Evolutionary conservation across 768 basidiomycete species (phyloP).

Genomic region (Tubosaeta sp.): DNA sequence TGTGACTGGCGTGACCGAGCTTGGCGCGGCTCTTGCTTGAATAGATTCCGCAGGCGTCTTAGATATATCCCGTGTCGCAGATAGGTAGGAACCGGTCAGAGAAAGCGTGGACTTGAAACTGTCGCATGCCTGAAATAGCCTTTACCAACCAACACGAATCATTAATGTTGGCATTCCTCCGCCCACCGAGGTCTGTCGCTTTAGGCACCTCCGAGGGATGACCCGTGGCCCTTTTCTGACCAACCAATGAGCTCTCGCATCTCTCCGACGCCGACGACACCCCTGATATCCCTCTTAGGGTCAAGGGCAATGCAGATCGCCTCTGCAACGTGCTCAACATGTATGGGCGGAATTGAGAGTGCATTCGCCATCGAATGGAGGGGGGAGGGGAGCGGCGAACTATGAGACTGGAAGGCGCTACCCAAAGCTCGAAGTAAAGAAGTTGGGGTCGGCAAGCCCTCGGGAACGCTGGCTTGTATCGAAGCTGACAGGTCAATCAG

Average conservation of each 20-base stretch:
- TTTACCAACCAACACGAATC: constrained; percentile 6
- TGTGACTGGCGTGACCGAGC: neutral
- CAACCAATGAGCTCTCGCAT: constrained; percentile 81
- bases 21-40: neutral
- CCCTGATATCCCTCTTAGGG: constrained; percentile 45
- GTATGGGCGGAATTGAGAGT: constrained; percentile 83
- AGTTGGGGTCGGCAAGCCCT: constrained; percentile 60
- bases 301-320: constrained; percentile 69
- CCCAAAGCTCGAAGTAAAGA: constrained; percentile 53
- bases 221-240: constrained; percentile 34
- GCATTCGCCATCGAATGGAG: constrained; percentile 72
- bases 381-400: constrained; percentile 38
- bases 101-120: constrained; percentile 10
- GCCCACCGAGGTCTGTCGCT: constrained; percentile 5
- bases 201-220: constrained; percentile 16
- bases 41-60: neutral
- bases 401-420: constrained; percentile 30
- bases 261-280: constrained; percentile 61
- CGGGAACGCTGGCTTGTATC: constrained; percentile 59
- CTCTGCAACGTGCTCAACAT: constrained; percentile 92
- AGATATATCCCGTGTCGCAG: constrained; percentile 15
- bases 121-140: constrained; percentile 15
- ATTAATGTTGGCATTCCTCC: neutral
- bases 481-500: constrained; percentile 77
- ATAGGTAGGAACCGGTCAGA: constrained; percentile 14